These are phyloP conservation scores for Botryosphaeria dothidea DNA, from an alignment of 2,329 filamentous ascomycete genomes.

Conservation along the genomic window DNA sequence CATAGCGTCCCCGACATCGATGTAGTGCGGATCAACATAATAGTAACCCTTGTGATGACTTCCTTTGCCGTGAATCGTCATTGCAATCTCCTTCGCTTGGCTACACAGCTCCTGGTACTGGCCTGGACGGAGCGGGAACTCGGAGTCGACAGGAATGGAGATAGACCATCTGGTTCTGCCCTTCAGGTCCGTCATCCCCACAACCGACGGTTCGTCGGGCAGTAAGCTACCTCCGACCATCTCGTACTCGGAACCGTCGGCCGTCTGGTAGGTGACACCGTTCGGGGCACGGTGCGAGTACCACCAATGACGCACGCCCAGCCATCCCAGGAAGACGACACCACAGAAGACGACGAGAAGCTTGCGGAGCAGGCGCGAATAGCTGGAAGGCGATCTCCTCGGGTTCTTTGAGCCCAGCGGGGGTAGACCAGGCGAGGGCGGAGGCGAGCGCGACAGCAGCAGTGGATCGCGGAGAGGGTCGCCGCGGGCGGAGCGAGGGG, in stretches of 20 bases:
- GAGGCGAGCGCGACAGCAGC: slow-evolving; percentile 68
- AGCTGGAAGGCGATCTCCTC: slow-evolving; percentile 56
- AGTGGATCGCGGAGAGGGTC: slow-evolving; percentile 54
- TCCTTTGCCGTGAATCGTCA: slow-evolving; percentile 30
- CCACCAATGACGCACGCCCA: slow-evolving; percentile 13
- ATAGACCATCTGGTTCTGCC: slow-evolving; percentile 77
- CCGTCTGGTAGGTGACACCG: neutral
- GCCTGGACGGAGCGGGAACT: slow-evolving; percentile 66
- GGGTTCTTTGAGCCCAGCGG: slow-evolving; percentile 66
- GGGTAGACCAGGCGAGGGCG: slow-evolving; percentile 70
- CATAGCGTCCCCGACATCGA: slow-evolving; percentile 75
- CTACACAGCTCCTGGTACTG: slow-evolving; percentile 71
- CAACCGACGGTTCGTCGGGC: slow-evolving; percentile 72
- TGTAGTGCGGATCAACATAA: slow-evolving; percentile 65
- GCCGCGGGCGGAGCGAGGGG: slow-evolving; percentile 41
- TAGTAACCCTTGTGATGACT: slow-evolving; percentile 57
- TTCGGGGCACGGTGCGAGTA: neutral
- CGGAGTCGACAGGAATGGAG: slow-evolving; percentile 67
- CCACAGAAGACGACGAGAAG: slow-evolving; percentile 55
- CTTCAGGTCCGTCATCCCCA: slow-evolving; percentile 66
- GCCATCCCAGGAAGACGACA: slow-evolving; percentile 40
- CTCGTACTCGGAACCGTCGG: slow-evolving; percentile 57
- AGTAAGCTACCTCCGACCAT: slow-evolving; percentile 66
- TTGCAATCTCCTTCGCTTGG: slow-evolving; percentile 65
- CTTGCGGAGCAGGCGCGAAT: slow-evolving; percentile 58